Evolutionary conservation across 306 rosid genomes (phyloP).

Genomic region (Quercus aquifolioides): DNA sequence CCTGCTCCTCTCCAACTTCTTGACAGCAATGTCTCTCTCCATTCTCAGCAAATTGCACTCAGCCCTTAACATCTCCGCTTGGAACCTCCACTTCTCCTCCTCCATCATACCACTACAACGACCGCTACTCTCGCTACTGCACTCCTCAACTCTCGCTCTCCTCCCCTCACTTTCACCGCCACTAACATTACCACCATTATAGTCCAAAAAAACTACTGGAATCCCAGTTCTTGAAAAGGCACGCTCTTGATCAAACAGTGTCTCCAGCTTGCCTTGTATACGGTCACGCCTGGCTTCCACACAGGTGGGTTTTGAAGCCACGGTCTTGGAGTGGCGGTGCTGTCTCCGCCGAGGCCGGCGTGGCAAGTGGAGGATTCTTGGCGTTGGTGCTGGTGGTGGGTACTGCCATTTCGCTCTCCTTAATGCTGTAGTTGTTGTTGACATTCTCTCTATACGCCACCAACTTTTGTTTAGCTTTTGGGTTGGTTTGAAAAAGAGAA

Average conservation of each 20-base stretch:
- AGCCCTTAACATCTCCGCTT: constrained; percentile 88
- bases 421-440: constrained; percentile 28
- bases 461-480: neutral
- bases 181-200: constrained; percentile 6
- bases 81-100: constrained; percentile 89
- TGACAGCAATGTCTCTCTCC: constrained; percentile 77
- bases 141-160: constrained; percentile 56
- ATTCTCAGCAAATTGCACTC: constrained; percentile 90
- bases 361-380: constrained; percentile 75
- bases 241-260: constrained; percentile 60
- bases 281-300: constrained; percentile 23
- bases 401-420: constrained; percentile 72
- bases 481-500: constrained; percentile 6
- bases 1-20: constrained; percentile 57
- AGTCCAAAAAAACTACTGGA: constrained; percentile 58
- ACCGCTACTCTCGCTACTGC: neutral
- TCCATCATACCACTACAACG: constrained; percentile 23
- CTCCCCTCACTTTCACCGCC: constrained; percentile 34
- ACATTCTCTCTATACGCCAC: constrained; percentile 25
- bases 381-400: constrained; percentile 73
- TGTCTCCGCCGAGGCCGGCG: constrained; percentile 67
- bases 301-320: constrained; percentile 24
- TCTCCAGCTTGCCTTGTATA: constrained; percentile 42
- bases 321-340: constrained; percentile 14
- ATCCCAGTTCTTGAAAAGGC: constrained; percentile 14